Evolutionary conservation across 805 yeast genomes (phyloP).

Genomic region (Maudiozyma barnettii): DNA sequence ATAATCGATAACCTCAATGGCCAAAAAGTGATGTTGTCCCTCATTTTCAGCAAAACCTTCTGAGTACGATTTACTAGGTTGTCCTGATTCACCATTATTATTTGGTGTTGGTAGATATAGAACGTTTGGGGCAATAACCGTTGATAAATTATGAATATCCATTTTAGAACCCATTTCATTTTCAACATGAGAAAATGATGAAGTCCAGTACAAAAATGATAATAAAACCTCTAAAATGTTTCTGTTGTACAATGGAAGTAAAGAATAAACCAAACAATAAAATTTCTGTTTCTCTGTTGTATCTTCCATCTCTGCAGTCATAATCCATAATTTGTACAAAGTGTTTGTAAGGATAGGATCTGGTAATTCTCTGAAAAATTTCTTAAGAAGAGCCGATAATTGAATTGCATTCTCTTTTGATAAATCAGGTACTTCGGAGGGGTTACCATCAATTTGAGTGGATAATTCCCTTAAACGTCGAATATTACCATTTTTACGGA

Average conservation of each 20-base stretch:
- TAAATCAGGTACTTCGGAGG: slow-evolving; percentile 61
- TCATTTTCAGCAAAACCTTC: slow-evolving; percentile 35
- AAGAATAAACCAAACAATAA: slow-evolving; percentile 55
- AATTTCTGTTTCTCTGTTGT: slow-evolving; percentile 39
- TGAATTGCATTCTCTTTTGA: slow-evolving; percentile 78
- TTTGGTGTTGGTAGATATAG: slow-evolving; percentile 37
- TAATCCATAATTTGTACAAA: slow-evolving; percentile 71
- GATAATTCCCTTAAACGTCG: slow-evolving; percentile 66
- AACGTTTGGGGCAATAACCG: slow-evolving; percentile 90
- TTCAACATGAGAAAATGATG: slow-evolving; percentile 88
- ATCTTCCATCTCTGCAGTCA: slow-evolving; percentile 48
- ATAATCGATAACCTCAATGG: slow-evolving; percentile 82
- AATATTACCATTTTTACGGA: slow-evolving; percentile 93
- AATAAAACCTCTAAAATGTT: slow-evolving; percentile 80
- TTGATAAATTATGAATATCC: slow-evolving; percentile 92
- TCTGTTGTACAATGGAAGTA: slow-evolving; percentile 74
- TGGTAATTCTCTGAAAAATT: slow-evolving; percentile 85
- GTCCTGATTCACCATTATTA: slow-evolving; percentile 11
- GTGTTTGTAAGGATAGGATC: slow-evolving; percentile 75
- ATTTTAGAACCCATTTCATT: slow-evolving; percentile 87
- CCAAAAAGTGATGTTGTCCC: slow-evolving; percentile 72
- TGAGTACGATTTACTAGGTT: slow-evolving; percentile 21
- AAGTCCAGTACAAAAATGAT: slow-evolving; percentile 86
- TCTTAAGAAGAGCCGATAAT: slow-evolving; percentile 84
- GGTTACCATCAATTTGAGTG: slow-evolving; percentile 62